Percentiles rank a stretch among this genome's conserved stretches.
Conservation (phyloP, 306 rosid genomes). For the Inga laurina region DNA sequence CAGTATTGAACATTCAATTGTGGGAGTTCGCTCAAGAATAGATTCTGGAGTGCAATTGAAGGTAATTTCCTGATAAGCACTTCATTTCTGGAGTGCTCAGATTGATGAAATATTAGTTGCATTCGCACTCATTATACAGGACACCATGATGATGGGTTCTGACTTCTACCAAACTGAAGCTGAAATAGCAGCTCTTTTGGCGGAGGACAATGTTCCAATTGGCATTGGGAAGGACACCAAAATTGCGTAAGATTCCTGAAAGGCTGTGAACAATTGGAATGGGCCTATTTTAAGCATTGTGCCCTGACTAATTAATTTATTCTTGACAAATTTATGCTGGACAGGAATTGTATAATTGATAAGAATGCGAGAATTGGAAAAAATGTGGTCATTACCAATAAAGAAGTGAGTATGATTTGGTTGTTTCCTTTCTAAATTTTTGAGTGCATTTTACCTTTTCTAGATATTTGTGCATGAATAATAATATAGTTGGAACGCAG, state of each 20-base stretch:
- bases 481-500: slow-evolving; percentile 35
- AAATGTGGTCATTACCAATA: slow-evolving; percentile 51
- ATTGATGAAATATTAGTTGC: slow-evolving; percentile 25
- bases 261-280: slow-evolving; percentile 16
- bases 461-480: not conserved
- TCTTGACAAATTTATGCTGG: slow-evolving; percentile 1
- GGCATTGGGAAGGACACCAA: slow-evolving; percentile 54
- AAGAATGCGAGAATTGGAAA: slow-evolving; percentile 58
- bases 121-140: slow-evolving; percentile 33
- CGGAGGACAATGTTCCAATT: slow-evolving; percentile 43
- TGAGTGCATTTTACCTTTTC: not conserved
- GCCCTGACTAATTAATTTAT: not conserved
- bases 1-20: slow-evolving; percentile 48
- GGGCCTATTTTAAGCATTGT: slow-evolving; percentile 13
- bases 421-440: not conserved
- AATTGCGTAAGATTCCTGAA: slow-evolving; percentile 45
- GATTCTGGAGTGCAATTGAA: slow-evolving; percentile 47
- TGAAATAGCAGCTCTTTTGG: slow-evolving; percentile 47
- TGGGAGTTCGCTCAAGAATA: slow-evolving; percentile 54
- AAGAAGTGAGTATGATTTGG: slow-evolving; percentile 44
- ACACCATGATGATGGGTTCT: slow-evolving; percentile 57
- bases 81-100: slow-evolving; percentile 7
- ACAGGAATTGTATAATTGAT: slow-evolving; percentile 61
- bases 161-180: slow-evolving; percentile 49
- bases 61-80: slow-evolving; percentile 29